These are phyloP conservation scores for Mortierella sp. DNA, from an alignment of 371 early-diverging fungal species.

Conservation along the genomic window DNA sequence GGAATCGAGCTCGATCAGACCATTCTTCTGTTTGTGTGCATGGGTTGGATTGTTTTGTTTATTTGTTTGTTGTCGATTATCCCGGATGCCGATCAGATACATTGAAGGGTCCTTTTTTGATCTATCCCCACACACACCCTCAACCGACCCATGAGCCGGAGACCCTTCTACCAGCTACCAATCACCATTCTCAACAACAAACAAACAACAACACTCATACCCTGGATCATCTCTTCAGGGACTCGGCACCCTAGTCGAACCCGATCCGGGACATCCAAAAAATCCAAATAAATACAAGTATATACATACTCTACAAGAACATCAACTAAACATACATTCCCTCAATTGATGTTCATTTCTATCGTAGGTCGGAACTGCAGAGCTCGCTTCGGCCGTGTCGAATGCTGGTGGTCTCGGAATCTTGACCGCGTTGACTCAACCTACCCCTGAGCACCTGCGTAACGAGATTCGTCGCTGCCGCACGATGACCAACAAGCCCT, in stretches of 20 bases:
- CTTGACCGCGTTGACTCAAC: slow-evolving; percentile 72
- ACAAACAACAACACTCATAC: background rate
- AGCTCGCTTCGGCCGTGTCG: slow-evolving; percentile 75
- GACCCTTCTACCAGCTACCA: background rate
- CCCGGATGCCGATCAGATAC: background rate
- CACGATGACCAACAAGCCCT: slow-evolving; percentile 81
- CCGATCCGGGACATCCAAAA: background rate
- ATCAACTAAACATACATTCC: background rate
- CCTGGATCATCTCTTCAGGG: background rate
- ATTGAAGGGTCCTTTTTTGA: background rate
- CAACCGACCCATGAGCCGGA: background rate
- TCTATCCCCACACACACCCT: background rate
- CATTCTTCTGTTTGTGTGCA: background rate
- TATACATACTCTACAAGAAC: background rate
- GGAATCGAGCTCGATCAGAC: too few relatives aligned
- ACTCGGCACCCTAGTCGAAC: background rate
- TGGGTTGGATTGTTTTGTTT: background rate
- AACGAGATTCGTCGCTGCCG: slow-evolving; percentile 81
- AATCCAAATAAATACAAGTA: background rate
- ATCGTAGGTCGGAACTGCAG: slow-evolving; percentile 85
- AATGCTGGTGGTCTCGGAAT: slow-evolving; percentile 66
- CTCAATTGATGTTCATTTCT: slow-evolving; percentile 7
- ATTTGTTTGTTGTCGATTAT: background rate
- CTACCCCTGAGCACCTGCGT: slow-evolving; percentile 85
- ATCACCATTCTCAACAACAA: too few relatives aligned